Conservation (phyloP, 2,329 filamentous ascomycete genomes). For the Talaromyces sp. region DNA sequence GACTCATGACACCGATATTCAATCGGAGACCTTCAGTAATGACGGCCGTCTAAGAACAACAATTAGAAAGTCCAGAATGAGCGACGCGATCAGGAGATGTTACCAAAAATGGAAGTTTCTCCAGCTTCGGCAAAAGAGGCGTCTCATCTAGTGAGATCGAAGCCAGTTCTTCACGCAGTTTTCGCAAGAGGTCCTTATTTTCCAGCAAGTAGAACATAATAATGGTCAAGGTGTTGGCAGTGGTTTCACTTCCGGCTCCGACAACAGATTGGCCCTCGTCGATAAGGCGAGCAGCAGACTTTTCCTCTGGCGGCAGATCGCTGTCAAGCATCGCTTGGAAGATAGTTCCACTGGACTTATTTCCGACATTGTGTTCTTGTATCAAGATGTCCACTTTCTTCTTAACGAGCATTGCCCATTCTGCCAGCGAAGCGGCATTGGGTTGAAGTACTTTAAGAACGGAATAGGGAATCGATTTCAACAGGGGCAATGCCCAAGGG, state of each 20-base stretch:
- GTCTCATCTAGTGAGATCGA: slow-evolving; percentile 22
- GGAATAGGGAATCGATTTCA: slow-evolving; percentile 11
- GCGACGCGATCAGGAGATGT: not conserved
- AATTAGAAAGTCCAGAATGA: not conserved
- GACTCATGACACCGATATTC: slow-evolving; percentile 28
- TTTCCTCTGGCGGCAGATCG: slow-evolving; percentile 34
- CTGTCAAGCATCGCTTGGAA: slow-evolving; percentile 34
- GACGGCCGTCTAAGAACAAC: slow-evolving; percentile 24
- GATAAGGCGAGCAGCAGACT: slow-evolving; percentile 29
- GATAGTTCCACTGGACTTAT: slow-evolving; percentile 22
- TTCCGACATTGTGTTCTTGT: slow-evolving; percentile 2
- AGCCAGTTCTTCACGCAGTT: slow-evolving; percentile 29
- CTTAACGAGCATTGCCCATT: slow-evolving; percentile 15
- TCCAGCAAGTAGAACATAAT: slow-evolving; percentile 31
- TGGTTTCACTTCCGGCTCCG: slow-evolving; percentile 36
- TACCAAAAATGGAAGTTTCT: slow-evolving; percentile 41
- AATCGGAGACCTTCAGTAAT: slow-evolving; percentile 36
- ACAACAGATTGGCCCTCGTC: slow-evolving; percentile 32
- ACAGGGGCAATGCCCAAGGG: slow-evolving; percentile 9
- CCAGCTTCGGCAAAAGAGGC: slow-evolving; percentile 31
- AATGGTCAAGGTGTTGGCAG: slow-evolving; percentile 29
- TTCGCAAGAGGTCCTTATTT: slow-evolving; percentile 22
- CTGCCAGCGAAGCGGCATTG: slow-evolving; percentile 14
- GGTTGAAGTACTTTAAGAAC: slow-evolving; percentile 15
- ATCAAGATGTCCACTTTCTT: not conserved